phyloP scores from a whole-genome alignment of 2,329 filamentous ascomycete species.

The Tolypocladium sp. region DNA sequence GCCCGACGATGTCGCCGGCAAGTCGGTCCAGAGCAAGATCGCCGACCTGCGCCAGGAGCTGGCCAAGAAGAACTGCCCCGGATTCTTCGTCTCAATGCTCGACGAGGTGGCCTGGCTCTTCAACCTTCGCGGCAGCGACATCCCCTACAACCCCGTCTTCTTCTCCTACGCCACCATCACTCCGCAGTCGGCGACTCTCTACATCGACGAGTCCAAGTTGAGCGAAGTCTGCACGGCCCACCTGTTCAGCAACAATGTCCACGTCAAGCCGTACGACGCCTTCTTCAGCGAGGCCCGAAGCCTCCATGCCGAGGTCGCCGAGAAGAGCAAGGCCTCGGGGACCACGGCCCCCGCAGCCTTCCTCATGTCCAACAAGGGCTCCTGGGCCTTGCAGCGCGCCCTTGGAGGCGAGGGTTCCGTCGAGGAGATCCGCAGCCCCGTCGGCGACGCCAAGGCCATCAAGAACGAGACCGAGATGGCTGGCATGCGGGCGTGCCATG shows the following conservation, averaged over 20 bases:
- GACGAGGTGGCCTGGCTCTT: conserved; percentile 99
- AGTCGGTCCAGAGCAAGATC: conserved; percentile 74
- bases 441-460: conserved; percentile 85
- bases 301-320: conserved; percentile 35
- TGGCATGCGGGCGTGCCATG: conserved; percentile 89
- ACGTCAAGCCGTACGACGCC: conserved; percentile 69
- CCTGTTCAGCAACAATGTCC: conserved; percentile 59
- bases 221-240: conserved; percentile 59
- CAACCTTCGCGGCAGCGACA: conserved; percentile 89
- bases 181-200: conserved; percentile 65
- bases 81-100: conserved; percentile 87
- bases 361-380: conserved; percentile 78
- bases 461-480: conserved; percentile 86
- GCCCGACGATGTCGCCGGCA: conserved; percentile 66
- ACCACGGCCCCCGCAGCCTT: conserved; percentile 50
- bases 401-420: conserved; percentile 79
- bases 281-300: conserved; percentile 72
- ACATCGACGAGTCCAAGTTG: conserved; percentile 74
- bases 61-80: conserved; percentile 78
- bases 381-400: conserved; percentile 83
- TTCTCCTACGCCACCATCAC: conserved; percentile 94
- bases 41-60: conserved; percentile 82
- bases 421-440: conserved; percentile 77
- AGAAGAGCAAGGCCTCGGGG: conserved; percentile 22
- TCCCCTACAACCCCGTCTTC: conserved; percentile 96